Percentiles rank a stretch among this genome's conserved stretches.
phyloP scores from a whole-genome alignment of 805 yeast species.

The Saturnispora gosingensis region DNA sequence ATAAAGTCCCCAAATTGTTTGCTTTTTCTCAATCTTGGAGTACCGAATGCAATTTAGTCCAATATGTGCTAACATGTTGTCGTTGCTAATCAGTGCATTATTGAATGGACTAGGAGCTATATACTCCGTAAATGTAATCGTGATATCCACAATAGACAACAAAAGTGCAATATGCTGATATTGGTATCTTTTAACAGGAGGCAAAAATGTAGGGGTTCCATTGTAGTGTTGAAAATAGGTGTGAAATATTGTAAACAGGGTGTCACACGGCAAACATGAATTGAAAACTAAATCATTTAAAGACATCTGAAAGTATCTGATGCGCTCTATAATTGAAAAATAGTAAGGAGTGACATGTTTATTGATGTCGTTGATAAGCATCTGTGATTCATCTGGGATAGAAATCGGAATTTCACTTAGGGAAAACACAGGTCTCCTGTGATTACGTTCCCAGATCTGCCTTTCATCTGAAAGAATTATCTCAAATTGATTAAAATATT shows the following conservation, averaged over 20 bases:
- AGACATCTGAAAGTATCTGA: constrained; percentile 10
- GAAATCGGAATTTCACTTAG: constrained; percentile 4
- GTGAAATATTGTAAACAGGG: constrained; percentile 2
- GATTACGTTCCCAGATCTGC: not conserved
- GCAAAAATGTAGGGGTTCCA: not conserved
- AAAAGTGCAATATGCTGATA: constrained; percentile 3
- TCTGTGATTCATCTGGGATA: not conserved
- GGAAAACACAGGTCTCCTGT: not conserved
- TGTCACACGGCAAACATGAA: constrained; percentile 9
- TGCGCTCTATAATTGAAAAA: constrained; percentile 12
- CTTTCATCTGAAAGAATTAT: not conserved
- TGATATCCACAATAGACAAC: not conserved
- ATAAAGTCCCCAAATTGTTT: constrained; percentile 6
- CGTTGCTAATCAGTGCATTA: not conserved
- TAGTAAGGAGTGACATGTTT: constrained; percentile 3
- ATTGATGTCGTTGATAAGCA: constrained; percentile 1
- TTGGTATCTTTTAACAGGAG: constrained; percentile 3
- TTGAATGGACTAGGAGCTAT: not conserved
- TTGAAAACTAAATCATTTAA: constrained; percentile 9
- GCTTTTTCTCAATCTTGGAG: constrained; percentile 5
- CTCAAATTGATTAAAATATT: not conserved
- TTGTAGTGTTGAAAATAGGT: not conserved
- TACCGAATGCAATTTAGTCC: constrained; percentile 1
- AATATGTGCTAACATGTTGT: constrained; percentile 2
- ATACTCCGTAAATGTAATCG: not conserved